phyloP scores from a whole-genome alignment of 768 basidiomycete species.

The Macrolepiota albuminosa region DNA sequence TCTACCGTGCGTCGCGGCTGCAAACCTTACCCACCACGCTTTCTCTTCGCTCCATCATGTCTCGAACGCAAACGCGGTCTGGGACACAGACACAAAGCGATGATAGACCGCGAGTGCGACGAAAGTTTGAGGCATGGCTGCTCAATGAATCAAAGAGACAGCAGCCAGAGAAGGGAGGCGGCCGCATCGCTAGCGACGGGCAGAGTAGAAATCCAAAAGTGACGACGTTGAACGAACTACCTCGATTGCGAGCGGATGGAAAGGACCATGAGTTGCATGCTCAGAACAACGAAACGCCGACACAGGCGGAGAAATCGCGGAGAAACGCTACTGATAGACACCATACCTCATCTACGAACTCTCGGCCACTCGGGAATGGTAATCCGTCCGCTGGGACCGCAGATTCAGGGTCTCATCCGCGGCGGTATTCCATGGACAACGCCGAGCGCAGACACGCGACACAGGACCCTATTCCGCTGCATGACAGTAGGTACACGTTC shows the following conservation, averaged over 20 bases:
- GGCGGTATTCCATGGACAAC: background rate
- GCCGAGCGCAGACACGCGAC: background rate
- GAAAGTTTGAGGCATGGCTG: background rate
- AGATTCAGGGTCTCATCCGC: background rate
- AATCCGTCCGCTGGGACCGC: background rate
- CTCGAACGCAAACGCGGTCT: slow-evolving; percentile 2
- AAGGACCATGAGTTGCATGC: background rate
- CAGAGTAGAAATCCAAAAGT: background rate
- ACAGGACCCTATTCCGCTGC: background rate
- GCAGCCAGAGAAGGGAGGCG: background rate
- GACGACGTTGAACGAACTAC: slow-evolving; percentile 2
- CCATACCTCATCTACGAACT: background rate
- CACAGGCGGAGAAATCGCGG: background rate
- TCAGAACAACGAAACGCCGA: background rate
- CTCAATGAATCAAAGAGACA: background rate
- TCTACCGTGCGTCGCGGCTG: background rate
- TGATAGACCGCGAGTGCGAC: background rate
- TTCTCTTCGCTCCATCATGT: slow-evolving; percentile 3
- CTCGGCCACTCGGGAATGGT: background rate
- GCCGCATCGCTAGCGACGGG: background rate
- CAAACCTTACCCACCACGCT: background rate
- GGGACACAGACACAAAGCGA: background rate
- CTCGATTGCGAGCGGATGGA: background rate
- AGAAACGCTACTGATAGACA: background rate
- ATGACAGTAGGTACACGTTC: slow-evolving; percentile 5